Evolutionary conservation across 148 eudicot genomes (phyloP), one percentile per base, ranked within the genome.

Genomic region (Silene conica): DNA sequence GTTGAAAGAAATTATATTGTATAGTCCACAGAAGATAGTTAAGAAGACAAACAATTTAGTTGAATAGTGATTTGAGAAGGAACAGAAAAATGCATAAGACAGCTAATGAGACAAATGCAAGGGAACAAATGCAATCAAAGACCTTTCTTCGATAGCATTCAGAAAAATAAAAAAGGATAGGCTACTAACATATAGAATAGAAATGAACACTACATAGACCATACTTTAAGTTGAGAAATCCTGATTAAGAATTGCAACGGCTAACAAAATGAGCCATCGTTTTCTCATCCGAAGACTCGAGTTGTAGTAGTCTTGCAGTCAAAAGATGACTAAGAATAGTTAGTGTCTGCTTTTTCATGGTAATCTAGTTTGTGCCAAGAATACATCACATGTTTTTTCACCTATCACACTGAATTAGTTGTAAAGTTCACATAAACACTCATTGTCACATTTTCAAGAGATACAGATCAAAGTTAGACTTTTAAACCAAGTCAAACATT

Each of bases 401-500:
- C 64, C 54, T 41, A 67, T 19, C 14, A 46, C 13, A 55, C n/a
- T 55, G n/a, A 55, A n/a, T 5, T 55, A 38, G 21, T 6, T 55
- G 20, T 55, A 15, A 58, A 58, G 16, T 61, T 61, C 2, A 20
- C 21, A 67, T 3, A 20, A 66, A 3, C 70, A 10, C 18, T 19
- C 19, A 56, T 38, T 6, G 43, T 38, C 43, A 38, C 43, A 9
- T 38, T 38, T 38, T 28, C 65, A 65, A 15, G 55, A 50, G 21
- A 58, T 34, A 56, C 65, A 70, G 16, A 69, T 67, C 58, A 48
- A 15, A 6, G 21, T 66, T 9, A 19, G 38, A 34, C 15, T 1
- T 66, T 54, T 43, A 15, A 71, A 23, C 22, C 57, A 50, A 65
- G 56, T 11, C 7, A 20, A 18, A 67, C 43, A 41, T 72, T 84